These are phyloP conservation scores for Wallacemonas sp. DNA, from an alignment of 208 protist species.

Conservation along the genomic window DNA sequence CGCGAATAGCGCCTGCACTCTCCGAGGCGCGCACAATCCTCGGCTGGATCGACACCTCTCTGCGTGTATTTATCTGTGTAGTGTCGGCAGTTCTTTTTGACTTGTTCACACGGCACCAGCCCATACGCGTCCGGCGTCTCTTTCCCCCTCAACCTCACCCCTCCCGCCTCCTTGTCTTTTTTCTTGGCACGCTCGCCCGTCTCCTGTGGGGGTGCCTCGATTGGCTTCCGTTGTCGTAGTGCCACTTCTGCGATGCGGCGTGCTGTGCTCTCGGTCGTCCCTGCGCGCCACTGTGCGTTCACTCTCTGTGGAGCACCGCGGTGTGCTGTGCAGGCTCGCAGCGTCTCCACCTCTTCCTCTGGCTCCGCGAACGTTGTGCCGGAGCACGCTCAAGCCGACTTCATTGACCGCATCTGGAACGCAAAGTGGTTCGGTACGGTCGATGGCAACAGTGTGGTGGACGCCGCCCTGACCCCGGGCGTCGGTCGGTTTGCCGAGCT, in stretches of 20 bases:
- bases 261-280: neutral
- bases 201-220: too few relatives aligned
- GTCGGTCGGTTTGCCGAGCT: constrained; percentile 27
- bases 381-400: constrained; percentile 45
- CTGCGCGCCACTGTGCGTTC: neutral
- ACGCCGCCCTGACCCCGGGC: neutral
- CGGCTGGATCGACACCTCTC: too few relatives aligned
- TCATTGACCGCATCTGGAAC: constrained; percentile 61
- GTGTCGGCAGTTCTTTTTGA: too few relatives aligned
- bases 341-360: neutral
- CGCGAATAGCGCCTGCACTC: too few relatives aligned
- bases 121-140: too few relatives aligned
- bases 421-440: constrained; percentile 69
- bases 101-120: too few relatives aligned
- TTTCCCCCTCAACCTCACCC: too few relatives aligned
- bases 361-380: neutral
- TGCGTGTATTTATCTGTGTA: too few relatives aligned
- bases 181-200: neutral
- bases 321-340: neutral
- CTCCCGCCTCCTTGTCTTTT: neutral
- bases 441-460: constrained; percentile 18
- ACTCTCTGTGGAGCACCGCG: neutral
- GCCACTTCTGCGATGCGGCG: neutral
- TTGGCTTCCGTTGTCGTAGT: too few relatives aligned
- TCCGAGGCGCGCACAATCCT: too few relatives aligned